A percentile compares a stretch with the other conserved stretches of the same genome.
phyloP scores from a whole-genome alignment of 2,329 filamentous ascomycete species.

The Neurospora sp. region DNA sequence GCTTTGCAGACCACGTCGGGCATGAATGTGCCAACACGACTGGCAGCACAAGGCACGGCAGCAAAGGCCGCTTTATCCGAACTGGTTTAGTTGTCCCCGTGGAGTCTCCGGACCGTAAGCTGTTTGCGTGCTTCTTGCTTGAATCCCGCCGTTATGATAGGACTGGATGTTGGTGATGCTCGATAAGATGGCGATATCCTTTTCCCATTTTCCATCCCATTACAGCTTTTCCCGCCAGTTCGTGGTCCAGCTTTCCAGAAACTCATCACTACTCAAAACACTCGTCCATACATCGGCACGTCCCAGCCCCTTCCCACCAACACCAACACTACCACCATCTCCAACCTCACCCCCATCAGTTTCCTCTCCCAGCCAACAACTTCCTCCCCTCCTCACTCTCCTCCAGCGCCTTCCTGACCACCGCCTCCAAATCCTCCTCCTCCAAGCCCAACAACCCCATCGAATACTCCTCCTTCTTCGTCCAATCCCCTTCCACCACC shows the following conservation, averaged over 20 bases:
- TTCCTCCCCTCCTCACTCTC: neutral
- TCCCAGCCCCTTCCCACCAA: neutral
- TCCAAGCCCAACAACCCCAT: conserved; percentile 37
- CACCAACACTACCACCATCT: neutral
- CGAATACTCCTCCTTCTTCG: conserved; percentile 31
- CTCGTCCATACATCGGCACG: neutral
- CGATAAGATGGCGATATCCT: neutral
- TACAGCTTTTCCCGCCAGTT: neutral
- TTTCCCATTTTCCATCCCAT: neutral
- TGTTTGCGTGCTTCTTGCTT: neutral
- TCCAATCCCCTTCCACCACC: conserved; percentile 39
- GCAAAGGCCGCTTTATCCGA: neutral
- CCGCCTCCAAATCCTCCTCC: conserved; percentile 35
- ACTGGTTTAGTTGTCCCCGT: neutral
- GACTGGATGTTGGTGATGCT: neutral
- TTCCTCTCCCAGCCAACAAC: conserved; percentile 3
- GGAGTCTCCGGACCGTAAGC: neutral
- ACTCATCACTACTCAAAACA: neutral
- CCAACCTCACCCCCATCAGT: neutral
- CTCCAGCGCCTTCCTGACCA: conserved; percentile 26
- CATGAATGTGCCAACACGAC: neutral
- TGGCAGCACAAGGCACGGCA: neutral
- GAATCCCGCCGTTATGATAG: neutral
- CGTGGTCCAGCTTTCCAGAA: neutral
- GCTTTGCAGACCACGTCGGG: neutral